Conservation (phyloP, 768 basidiomycete genomes). For the Boletus vermiculosoides region DNA sequence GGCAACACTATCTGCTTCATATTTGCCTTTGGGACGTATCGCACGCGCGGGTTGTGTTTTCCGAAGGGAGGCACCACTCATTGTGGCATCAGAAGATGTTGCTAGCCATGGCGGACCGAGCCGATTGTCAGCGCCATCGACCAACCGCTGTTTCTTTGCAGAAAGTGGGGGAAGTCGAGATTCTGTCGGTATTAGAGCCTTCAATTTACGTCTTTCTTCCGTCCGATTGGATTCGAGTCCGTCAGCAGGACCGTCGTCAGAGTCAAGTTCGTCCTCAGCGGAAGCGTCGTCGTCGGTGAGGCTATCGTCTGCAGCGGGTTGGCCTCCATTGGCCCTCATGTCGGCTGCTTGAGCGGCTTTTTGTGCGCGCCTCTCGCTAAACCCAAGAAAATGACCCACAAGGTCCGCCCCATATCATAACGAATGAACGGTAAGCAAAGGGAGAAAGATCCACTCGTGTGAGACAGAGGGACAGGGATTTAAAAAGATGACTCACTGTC, state of each 20-base stretch:
- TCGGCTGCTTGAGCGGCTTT: slow-evolving; percentile 54
- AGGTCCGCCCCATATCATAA: not conserved
- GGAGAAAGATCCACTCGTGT: slow-evolving; percentile 10
- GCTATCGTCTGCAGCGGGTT: slow-evolving; percentile 25
- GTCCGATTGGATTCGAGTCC: slow-evolving; percentile 17
- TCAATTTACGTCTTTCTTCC: slow-evolving; percentile 29
- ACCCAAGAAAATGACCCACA: slow-evolving; percentile 2
- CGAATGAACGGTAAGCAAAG: slow-evolving; percentile 1
- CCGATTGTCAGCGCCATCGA: slow-evolving; percentile 19
- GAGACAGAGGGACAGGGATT: not conserved
- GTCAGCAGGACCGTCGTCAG: slow-evolving; percentile 33
- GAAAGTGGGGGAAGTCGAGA: slow-evolving; percentile 14
- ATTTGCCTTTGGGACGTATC: slow-evolving; percentile 28
- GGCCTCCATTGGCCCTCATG: slow-evolving; percentile 39
- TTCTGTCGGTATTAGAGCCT: slow-evolving; percentile 21
- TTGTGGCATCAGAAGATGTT: slow-evolving; percentile 16
- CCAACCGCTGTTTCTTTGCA: slow-evolving; percentile 26
- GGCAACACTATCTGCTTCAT: slow-evolving; percentile 23
- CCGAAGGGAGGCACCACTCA: slow-evolving; percentile 8
- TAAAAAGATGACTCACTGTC: slow-evolving; percentile 50
- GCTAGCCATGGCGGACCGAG: slow-evolving; percentile 22
- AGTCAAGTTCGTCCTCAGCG: slow-evolving; percentile 37
- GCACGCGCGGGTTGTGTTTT: slow-evolving; percentile 26
- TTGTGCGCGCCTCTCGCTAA: slow-evolving; percentile 55
- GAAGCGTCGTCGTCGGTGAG: slow-evolving; percentile 32